phyloP scores from a whole-genome alignment of 192 early-diverging fungal species.

The Tieghemiomyces parasiticus region DNA sequence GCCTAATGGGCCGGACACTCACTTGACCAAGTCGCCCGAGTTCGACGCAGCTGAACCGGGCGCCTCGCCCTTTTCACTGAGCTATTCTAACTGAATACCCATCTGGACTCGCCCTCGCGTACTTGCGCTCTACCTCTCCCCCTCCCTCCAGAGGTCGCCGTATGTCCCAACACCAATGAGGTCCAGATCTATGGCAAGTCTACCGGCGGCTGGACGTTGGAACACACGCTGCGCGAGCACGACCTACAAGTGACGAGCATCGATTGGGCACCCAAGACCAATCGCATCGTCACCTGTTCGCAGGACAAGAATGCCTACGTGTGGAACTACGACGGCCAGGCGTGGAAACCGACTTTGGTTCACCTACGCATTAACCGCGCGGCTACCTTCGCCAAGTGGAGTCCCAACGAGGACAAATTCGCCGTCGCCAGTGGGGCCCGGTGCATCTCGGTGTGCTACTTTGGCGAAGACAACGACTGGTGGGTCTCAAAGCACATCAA shows the following conservation, averaged over 20 bases:
- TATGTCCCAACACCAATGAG: conserved; percentile 80
- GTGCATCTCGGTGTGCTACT: conserved; percentile 86
- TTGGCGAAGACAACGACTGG: conserved; percentile 93
- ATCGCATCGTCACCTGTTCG: conserved; percentile 91
- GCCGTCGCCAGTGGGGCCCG: conserved; percentile 89
- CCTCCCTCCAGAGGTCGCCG: conserved; percentile 85
- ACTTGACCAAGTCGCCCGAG: too few relatives aligned
- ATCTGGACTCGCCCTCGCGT: too few relatives aligned
- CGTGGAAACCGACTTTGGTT: conserved; percentile 86
- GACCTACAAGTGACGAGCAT: conserved; percentile 89
- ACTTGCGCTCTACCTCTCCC: too few relatives aligned
- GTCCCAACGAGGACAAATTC: conserved; percentile 94
- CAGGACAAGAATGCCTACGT: conserved; percentile 99
- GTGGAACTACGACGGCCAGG: conserved; percentile 59
- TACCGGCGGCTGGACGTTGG: conserved; percentile 38
- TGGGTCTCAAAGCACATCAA: conserved; percentile 92
- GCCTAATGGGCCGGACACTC: too few relatives aligned
- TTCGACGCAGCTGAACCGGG: too few relatives aligned
- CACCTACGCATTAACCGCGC: conserved; percentile 91
- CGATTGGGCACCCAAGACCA: conserved; percentile 91
- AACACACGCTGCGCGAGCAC: conserved; percentile 71
- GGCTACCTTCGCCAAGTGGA: conserved; percentile 88
- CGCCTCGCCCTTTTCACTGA: too few relatives aligned
- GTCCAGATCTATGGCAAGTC: conserved; percentile 73
- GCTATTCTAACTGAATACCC: too few relatives aligned